Percentiles rank a stretch among this genome's conserved stretches.
These are phyloP conservation scores for Penicillium sp. DNA, from an alignment of 2,329 filamentous ascomycete genomes.

Conservation along the genomic window DNA sequence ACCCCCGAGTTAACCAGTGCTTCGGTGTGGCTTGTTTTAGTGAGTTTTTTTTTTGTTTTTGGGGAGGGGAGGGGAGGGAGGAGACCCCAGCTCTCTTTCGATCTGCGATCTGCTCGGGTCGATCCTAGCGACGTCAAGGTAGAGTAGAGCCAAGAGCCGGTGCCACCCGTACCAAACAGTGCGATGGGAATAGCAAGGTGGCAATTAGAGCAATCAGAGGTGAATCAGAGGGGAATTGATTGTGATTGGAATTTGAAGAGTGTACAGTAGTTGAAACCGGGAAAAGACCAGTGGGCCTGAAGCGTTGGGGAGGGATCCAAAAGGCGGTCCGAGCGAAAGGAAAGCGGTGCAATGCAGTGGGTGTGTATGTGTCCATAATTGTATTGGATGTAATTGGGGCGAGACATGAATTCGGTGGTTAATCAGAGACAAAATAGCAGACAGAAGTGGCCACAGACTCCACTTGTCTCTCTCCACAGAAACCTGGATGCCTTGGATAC, in stretches of 20 bases:
- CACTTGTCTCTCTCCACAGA: not conserved
- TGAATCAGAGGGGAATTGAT: no score
- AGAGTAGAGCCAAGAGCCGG: slow-evolving; percentile 22
- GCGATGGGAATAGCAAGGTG: not conserved
- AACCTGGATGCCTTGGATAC: not conserved
- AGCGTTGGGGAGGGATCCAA: not conserved
- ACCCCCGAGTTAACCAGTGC: slow-evolving; percentile 6
- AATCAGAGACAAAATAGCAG: not conserved
- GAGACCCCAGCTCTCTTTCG: slow-evolving; percentile 19
- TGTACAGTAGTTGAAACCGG: not conserved
- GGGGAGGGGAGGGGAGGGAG: no score
- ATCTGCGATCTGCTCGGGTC: slow-evolving; percentile 37
- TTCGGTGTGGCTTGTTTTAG: slow-evolving; percentile 19
- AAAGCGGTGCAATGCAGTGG: no score
- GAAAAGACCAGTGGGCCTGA: not conserved
- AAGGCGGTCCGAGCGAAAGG: not conserved
- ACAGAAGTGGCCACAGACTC: not conserved
- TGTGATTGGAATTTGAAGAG: not conserved
- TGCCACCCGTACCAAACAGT: slow-evolving; percentile 8
- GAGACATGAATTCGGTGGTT: no score
- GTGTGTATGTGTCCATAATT: no score
- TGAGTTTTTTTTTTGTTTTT: not conserved
- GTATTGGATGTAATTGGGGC: no score
- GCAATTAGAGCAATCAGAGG: no score
- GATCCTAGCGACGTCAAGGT: slow-evolving; percentile 21